phyloP scores from a whole-genome alignment of 2,329 filamentous ascomycete species.

The Drechmeria coniospora region DNA sequence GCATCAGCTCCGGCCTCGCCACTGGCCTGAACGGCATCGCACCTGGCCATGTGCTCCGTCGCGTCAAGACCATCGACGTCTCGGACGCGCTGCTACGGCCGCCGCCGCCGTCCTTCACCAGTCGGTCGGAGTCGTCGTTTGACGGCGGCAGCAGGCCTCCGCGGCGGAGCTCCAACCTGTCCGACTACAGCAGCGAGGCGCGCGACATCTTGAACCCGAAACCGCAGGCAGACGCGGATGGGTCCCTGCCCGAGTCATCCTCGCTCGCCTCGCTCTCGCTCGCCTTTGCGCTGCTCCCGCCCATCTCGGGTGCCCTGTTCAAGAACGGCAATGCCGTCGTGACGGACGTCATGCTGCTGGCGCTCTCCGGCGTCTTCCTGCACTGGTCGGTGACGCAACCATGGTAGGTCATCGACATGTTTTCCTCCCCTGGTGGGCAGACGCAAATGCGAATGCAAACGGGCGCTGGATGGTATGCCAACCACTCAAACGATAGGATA shows the following conservation, averaged over 20 bases:
- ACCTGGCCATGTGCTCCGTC: constrained; percentile 25
- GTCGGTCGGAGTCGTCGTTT: constrained; percentile 13
- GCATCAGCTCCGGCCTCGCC: no score
- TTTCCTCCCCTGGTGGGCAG: no score
- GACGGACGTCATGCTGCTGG: constrained; percentile 71
- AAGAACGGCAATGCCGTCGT: constrained; percentile 69
- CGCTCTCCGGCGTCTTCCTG: constrained; percentile 68
- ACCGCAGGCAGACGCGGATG: constrained; percentile 21
- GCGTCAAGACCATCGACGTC: constrained; percentile 25
- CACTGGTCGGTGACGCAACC: constrained; percentile 86
- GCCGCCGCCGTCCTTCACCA: constrained; percentile 5
- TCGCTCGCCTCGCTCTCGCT: constrained; percentile 70
- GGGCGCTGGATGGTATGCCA: no score
- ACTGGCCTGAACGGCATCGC: no score
- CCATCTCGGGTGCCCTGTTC: constrained; percentile 72
- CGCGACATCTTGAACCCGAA: constrained; percentile 47
- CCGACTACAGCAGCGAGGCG: constrained; percentile 58
- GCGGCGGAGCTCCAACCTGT: constrained; percentile 63
- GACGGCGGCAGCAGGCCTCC: constrained; percentile 21
- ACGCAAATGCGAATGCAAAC: no score
- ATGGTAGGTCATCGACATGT: no score
- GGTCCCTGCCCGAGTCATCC: constrained; percentile 37
- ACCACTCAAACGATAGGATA: no score
- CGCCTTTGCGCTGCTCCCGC: constrained; percentile 70
- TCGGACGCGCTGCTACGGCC: constrained; percentile 13